Evolutionary conservation across 2,329 filamentous ascomycete genomes (phyloP), one percentile per base, ranked within the genome.

Genomic region (Monosporascus sp.): DNA sequence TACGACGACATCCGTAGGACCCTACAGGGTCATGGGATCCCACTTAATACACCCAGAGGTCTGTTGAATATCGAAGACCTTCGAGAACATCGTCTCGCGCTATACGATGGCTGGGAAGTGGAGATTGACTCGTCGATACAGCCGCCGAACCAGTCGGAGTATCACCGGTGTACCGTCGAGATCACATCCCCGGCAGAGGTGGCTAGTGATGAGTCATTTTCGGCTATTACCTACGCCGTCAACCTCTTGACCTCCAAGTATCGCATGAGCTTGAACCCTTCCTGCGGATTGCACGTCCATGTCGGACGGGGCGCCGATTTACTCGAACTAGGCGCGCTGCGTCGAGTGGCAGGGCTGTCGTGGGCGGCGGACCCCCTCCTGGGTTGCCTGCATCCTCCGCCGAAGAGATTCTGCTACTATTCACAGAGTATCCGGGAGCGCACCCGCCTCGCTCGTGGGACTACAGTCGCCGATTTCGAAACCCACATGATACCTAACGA

Each of bases 251-350:
- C 25, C 0, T 35, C n/a, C 2, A 49, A 49, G 6, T 56, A 48
- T 25, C 50, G 60, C 2, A 27, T 51, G 1, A 39, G 43, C 1
- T 47, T 61, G 2, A 62, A 63, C 44, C 31, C n/a, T 1, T 52
- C 50, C 5, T 57, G 54, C 9, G 60, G 60, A 1, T 17, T 62
- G 1, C 60, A 63, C 22, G 57, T 62, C 9, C 61, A 63, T 43
- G 57, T 63, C 6, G 61, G 61, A 5, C 39, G 49, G 5, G 54
- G 54, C 5, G n/a, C 35, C 11, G 56, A 59, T 22, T 38, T 41
- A 2, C 56, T 61, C 27, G 22, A 54, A 5, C 49, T 58, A 1
- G 25, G 35, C 2, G 31, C 20, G 5, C 38, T 61, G 9, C 39
- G 49, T 15, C 54, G 60, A 3, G 55, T 62, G 11, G 48, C 49